Evolutionary conservation across 2,329 filamentous ascomycete genomes (phyloP).

Genomic region (Cephalotrichum gorgonifer): DNA sequence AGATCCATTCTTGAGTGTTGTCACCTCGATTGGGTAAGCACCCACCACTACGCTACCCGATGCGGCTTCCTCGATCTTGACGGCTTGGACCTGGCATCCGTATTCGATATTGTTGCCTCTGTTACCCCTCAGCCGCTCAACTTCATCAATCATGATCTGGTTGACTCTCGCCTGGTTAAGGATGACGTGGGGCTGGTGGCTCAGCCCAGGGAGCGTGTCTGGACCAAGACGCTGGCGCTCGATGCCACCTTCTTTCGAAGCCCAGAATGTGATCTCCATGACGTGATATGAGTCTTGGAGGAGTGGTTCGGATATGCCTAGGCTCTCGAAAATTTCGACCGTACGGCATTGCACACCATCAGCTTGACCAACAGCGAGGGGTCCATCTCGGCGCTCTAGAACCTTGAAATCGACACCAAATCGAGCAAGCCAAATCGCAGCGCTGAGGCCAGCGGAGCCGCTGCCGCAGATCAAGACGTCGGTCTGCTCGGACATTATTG

Average conservation of each 20-base stretch:
- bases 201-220: conserved; percentile 42
- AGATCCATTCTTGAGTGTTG: too few species aligned
- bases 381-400: conserved; percentile 44
- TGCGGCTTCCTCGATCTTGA: too few species aligned
- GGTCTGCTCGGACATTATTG: conserved; percentile 9
- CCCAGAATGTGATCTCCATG: conserved; percentile 48
- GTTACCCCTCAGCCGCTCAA: conserved; percentile 34
- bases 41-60: too few species aligned
- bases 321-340: conserved; percentile 51
- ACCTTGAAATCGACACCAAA: conserved; percentile 46
- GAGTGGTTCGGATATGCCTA: conserved; percentile 41
- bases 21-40: too few species aligned
- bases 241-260: conserved; percentile 25
- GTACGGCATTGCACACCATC: conserved; percentile 53
- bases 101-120: conserved; percentile 37
- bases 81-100: conserved; percentile 16
- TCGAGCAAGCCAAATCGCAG: conserved; percentile 49
- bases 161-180: conserved; percentile 46
- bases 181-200: conserved; percentile 45
- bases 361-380: conserved; percentile 48
- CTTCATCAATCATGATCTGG: conserved; percentile 36
- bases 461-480: conserved; percentile 52
- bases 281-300: conserved; percentile 47
- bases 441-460: conserved; percentile 52
- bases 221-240: conserved; percentile 33